Percentiles rank a stretch among this genome's conserved stretches.
These are phyloP conservation scores for Ogataea nakhonphanomensis DNA, from an alignment of 805 yeast species.

Conservation along the genomic window DNA sequence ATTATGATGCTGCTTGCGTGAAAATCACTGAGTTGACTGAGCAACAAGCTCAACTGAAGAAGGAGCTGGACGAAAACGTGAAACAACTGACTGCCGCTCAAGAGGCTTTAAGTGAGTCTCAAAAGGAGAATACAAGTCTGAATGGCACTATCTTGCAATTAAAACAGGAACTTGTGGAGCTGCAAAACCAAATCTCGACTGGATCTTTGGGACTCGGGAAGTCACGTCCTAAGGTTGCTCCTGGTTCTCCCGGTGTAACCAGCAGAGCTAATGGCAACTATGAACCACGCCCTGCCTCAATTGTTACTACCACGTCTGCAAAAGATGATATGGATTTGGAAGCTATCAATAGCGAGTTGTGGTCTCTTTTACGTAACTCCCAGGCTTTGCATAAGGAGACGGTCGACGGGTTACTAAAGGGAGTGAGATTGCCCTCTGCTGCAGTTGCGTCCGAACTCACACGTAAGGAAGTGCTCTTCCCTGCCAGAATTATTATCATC, in stretches of 20 bases:
- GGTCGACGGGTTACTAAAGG: constrained; percentile 80
- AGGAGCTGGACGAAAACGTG: constrained; percentile 58
- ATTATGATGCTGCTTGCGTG: constrained; percentile 53
- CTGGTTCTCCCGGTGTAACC: constrained; percentile 22
- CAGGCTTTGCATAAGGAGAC: constrained; percentile 75
- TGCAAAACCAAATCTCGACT: constrained; percentile 31
- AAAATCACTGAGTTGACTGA: constrained; percentile 58
- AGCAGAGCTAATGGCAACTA: constrained; percentile 33
- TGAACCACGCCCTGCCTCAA: constrained; percentile 57
- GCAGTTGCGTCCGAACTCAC: constrained; percentile 80
- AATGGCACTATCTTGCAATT: constrained; percentile 57
- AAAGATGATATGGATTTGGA: constrained; percentile 50
- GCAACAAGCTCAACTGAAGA: constrained; percentile 59
- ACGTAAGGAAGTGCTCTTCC: constrained; percentile 89
- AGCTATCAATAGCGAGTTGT: constrained; percentile 72
- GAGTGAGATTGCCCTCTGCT: constrained; percentile 80
- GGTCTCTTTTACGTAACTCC: constrained; percentile 67
- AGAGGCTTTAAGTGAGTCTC: constrained; percentile 53
- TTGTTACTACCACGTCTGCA: constrained; percentile 50
- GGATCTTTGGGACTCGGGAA: constrained; percentile 17
- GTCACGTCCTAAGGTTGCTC: constrained; percentile 24
- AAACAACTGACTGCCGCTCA: constrained; percentile 61
- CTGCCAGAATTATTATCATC: constrained; percentile 90
- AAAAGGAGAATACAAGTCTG: constrained; percentile 62
- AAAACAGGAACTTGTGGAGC: constrained; percentile 37